Base-by-base conservation (phyloP, 1,284 basidiomycete genomes). In the Phylloporus sp. region DNA sequence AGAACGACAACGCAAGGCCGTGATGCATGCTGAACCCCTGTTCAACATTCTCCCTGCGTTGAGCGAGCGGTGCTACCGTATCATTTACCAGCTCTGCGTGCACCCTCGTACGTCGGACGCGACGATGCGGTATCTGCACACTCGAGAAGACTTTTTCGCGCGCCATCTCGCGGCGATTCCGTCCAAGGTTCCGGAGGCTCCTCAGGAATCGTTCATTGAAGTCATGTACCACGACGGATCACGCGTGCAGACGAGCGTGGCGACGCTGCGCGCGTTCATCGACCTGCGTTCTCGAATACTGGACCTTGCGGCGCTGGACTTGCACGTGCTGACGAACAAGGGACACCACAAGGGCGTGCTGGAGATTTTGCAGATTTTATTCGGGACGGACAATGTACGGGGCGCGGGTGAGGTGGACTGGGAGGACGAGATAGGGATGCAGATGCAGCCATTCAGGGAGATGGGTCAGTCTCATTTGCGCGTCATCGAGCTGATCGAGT, bases 61-160 rank as follows among this genome's bases (percentile, higher is more conserved):
- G 31, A 96, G 96, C 1, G 95, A 98, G 74, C 89, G 91, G 65
- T 92, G 92, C 70, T 95, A 95, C 71, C 86, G 86, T 50, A 84
- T 98, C 50, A 79, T 99, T 18, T 86, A 93, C 72, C 92, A 97
- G 64, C 86, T 99, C 0, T 98, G 94, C 78, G 84, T 90, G 11
- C 94, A 98, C 74, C 86, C 92, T 2, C 84, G 89, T 54, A 98
- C 96, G 0, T 94, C 92, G 10, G 87, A 90, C 31, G 86, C 92
- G 44, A 91, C 91, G 17, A 90, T 95, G 78, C 88, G 95, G 1
- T 98, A 98, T 74, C 83, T 98, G 49, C 90, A 95, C 47, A 94
- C 92, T 5, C 85, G 91, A 28, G 93, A 96, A 76, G 91, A 96
- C 71, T 98, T 96, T 80, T 95, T 97, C 69, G 88, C 89, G 2